These are phyloP conservation scores for Aspergillus sp. DNA, from an alignment of 2,329 filamentous ascomycete genomes.

Conservation along the genomic window DNA sequence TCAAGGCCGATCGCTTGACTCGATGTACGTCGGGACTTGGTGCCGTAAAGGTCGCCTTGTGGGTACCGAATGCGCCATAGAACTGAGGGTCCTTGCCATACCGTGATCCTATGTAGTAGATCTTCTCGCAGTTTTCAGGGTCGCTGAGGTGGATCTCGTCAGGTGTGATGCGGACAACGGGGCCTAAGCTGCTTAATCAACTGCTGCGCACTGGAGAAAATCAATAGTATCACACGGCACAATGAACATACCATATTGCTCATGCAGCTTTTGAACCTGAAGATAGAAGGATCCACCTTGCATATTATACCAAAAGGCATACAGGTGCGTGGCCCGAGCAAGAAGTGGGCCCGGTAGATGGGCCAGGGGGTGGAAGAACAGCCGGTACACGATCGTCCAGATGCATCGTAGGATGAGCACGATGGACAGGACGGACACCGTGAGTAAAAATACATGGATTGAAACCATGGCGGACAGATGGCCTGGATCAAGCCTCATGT, in stretches of 20 bases:
- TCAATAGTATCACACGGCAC: neutral
- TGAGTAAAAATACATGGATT: neutral
- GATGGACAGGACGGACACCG: conserved; percentile 2
- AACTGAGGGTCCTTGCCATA: conserved; percentile 30
- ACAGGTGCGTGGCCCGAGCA: conserved; percentile 22
- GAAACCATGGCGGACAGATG: neutral
- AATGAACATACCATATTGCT: conserved; percentile 26
- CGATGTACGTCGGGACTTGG: conserved; percentile 30
- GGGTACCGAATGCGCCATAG: conserved; percentile 28
- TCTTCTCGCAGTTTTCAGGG: conserved; percentile 25
- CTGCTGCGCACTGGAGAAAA: neutral
- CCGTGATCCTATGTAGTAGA: conserved; percentile 29
- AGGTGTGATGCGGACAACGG: conserved; percentile 31
- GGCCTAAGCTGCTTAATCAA: conserved; percentile 19
- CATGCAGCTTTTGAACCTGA: conserved; percentile 28
- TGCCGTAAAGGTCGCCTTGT: conserved; percentile 34
- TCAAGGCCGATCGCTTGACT: conserved; percentile 31
- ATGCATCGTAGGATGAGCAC: conserved; percentile 4
- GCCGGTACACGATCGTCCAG: conserved; percentile 23
- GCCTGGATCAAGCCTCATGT: neutral
- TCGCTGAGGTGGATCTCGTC: conserved; percentile 33
- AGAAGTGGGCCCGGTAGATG: conserved; percentile 31
- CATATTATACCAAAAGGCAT: conserved; percentile 31
- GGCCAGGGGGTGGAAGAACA: conserved; percentile 33
- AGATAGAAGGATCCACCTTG: conserved; percentile 26